phyloP scores from a whole-genome alignment of 306 rosid species.

The Citrullus amarus region DNA sequence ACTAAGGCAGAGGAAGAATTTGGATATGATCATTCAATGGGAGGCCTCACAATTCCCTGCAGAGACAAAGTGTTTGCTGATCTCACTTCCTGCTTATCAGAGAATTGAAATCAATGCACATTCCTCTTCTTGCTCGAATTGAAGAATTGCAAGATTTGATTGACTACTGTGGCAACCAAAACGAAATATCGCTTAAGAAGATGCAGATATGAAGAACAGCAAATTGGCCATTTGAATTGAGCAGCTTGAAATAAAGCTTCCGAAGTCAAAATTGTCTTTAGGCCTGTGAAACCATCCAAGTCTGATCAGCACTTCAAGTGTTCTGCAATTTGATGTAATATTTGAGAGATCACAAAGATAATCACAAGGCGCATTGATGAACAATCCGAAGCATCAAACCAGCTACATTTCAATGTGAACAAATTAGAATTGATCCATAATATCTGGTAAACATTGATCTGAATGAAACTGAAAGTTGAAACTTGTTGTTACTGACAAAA shows the following conservation, averaged over 20 bases:
- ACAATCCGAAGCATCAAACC: not conserved
- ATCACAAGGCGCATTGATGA: not conserved
- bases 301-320: not conserved
- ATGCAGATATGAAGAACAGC: not conserved
- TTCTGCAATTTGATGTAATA: not conserved
- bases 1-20: slow-evolving; percentile 24
- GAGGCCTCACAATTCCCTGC: not conserved
- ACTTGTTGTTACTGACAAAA: not conserved
- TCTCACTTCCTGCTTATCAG: slow-evolving; percentile 4
- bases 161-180: not conserved
- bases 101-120: not conserved
- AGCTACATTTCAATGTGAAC: not conserved
- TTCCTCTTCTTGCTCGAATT: not conserved
- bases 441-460: not conserved
- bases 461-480: not conserved
- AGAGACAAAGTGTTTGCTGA: not conserved
- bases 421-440: not conserved
- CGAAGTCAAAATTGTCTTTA: not conserved
- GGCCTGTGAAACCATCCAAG: not conserved
- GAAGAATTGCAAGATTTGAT: not conserved
- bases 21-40: slow-evolving; percentile 21
- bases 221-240: no score
- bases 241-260: not conserved
- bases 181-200: no score
- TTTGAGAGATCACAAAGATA: not conserved